A percentile compares a stretch with the other conserved stretches of the same genome.
These are phyloP conservation scores for Pharnaceum exiguum DNA, from an alignment of 148 eudicot species.

Conservation along the genomic window DNA sequence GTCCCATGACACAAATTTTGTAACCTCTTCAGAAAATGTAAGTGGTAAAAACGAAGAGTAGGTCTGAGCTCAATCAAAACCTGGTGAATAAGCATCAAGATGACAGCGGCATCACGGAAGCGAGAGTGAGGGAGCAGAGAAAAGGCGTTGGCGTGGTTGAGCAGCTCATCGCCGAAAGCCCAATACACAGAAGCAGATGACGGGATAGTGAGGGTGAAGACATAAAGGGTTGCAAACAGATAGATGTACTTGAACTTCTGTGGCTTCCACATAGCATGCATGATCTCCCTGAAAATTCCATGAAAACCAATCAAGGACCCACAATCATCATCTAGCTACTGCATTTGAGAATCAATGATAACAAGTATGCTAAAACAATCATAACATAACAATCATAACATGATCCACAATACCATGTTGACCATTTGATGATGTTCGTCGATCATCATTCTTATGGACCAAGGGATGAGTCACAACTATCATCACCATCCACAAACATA, in stretches of 20 bases:
- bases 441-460: conserved; percentile 27
- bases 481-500: conserved; percentile 13
- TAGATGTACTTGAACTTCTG: conserved; percentile 70
- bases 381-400: conserved; percentile 7
- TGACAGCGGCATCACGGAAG: conserved; percentile 58
- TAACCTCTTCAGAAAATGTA: too few relatives aligned
- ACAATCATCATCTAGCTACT: conserved; percentile 8
- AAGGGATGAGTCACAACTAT: conserved; percentile 11
- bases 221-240: conserved; percentile 61
- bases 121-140: conserved; percentile 49
- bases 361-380: conserved; percentile 14
- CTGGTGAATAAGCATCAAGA: conserved; percentile 81
- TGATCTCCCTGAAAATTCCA: conserved; percentile 46
- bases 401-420: not conserved
- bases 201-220: conserved; percentile 68
- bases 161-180: conserved; percentile 74
- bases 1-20: too few relatives aligned
- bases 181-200: conserved; percentile 68
- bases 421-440: not conserved
- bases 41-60: too few relatives aligned
- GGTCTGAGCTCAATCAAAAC: conserved; percentile 22
- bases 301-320: not conserved
- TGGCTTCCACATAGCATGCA: conserved; percentile 81
- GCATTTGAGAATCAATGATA: conserved; percentile 20
- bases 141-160: conserved; percentile 62